Base-by-base conservation (phyloP, 495 filamentous ascomycete genomes). In the Usnea hakonensis region DNA sequence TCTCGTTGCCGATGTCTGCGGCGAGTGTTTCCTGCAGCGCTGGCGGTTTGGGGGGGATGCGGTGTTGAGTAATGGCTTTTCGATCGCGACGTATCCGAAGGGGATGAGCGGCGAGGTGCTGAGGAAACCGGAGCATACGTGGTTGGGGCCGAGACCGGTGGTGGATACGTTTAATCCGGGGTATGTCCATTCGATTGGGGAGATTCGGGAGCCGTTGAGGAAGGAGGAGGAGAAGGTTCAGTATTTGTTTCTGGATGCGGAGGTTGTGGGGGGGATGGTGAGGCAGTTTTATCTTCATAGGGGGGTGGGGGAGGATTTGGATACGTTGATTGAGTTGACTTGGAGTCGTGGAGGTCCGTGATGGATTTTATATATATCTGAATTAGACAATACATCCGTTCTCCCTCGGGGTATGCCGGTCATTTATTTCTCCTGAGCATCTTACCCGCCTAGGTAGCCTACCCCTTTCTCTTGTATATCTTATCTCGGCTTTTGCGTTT, bases 31-130 rank as follows among this genome's bases (percentile, higher is more conserved):
- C 28, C 69, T 86, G 44, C 81, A 83, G 63, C 77, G 82, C 41
- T 87, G 79, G 73, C 70, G 74, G 17, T 86, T 85, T 61, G 70
- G 69, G 17, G 82, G 84, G 62, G 74, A 77, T 23, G 83, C 78
- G 71, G 72, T 85, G n/a, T 61, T 87, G 43, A 78, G 80, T 9
- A 85, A 84, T 64, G 84, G 83, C 0, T 82, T 76, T 68, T 81
- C 79, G 1, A 71, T 86, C 32, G 72, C 78, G 21, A 73, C 79
- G 43, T 83, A 85, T 66, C 76, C 77, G 68, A 71, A 56, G 30
- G 72, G 19, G 55, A 75, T 32, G 19, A 52, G 17, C 9, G 21
- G 50, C 3, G 19, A 23, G 10, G 52, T 56, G 30, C 46, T 79
- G 40, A 55, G 68, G 19, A 69, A 68, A 36, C 77, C 79, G 73